phyloP scores from a whole-genome alignment of 139 green algal species.

The Coccomyxa sp. region DNA sequence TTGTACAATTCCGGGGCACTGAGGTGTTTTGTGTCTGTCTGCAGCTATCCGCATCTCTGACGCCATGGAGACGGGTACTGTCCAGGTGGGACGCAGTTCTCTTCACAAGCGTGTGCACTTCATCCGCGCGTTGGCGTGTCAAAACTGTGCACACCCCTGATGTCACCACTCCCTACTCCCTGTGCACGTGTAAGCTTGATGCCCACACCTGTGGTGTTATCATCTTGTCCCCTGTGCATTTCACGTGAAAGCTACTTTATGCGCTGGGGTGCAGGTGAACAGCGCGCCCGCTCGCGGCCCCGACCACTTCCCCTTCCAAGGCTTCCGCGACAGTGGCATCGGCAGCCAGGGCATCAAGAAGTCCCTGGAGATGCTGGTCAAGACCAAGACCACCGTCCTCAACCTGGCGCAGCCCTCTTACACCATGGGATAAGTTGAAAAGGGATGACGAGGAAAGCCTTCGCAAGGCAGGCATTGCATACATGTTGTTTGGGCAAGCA shows the following conservation, averaged over 20 bases:
- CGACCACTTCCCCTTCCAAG: constrained; percentile 52
- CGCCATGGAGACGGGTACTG: constrained; percentile 91
- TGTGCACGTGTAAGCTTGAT: not conserved
- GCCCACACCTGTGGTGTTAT: not conserved
- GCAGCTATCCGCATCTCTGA: constrained; percentile 36
- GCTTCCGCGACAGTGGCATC: constrained; percentile 89
- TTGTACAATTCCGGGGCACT: no score
- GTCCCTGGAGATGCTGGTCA: constrained; percentile 88
- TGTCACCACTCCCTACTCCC: not conserved
- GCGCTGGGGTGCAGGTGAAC: constrained; percentile 71
- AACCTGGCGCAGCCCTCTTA: constrained; percentile 27
- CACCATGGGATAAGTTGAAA: constrained; percentile 27
- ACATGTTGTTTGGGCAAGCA: not conserved
- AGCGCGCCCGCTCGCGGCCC: constrained; percentile 75
- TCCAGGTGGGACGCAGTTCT: constrained; percentile 58
- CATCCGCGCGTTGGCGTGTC: no score
- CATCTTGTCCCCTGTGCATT: not conserved
- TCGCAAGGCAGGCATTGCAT: not conserved
- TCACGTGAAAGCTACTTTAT: not conserved
- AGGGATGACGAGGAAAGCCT: not conserved
- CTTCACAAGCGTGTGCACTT: no score
- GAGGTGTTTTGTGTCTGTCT: not conserved
- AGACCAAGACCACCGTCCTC: constrained; percentile 87
- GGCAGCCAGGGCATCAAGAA: constrained; percentile 87
- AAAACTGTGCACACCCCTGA: no score